A percentile compares a stretch with the other conserved stretches of the same genome.
Evolutionary conservation across 441 rosid genomes (phyloP).

Genomic region (Pelargonium australe): DNA sequence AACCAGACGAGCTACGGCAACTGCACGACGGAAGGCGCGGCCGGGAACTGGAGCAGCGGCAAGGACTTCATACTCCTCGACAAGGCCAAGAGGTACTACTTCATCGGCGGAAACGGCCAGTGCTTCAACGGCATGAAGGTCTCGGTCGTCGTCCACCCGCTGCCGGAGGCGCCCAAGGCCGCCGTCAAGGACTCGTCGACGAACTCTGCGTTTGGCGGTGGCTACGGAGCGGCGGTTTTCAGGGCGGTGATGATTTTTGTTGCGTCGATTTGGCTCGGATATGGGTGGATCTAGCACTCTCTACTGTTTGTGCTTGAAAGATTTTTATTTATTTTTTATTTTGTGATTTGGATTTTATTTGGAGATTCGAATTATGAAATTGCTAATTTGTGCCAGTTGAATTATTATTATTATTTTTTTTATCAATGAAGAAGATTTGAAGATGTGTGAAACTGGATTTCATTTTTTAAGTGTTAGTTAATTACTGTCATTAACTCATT

Average conservation of each 20-base stretch:
- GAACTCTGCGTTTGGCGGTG: constrained; percentile 22
- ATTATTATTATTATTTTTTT: too few relatives aligned
- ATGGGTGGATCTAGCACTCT: too few relatives aligned
- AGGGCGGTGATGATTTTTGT: constrained; percentile 16
- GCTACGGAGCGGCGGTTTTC: constrained; percentile 24
- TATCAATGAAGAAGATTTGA: too few relatives aligned
- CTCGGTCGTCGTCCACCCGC: constrained; percentile 46
- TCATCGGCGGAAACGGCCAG: constrained; percentile 57
- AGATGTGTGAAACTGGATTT: too few relatives aligned
- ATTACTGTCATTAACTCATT: too few relatives aligned
- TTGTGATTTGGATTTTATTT: too few relatives aligned
- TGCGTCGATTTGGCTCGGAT: too few relatives aligned
- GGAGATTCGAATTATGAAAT: too few relatives aligned
- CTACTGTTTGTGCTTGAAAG: too few relatives aligned
- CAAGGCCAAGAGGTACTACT: constrained; percentile 55
- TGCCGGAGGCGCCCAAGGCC: constrained; percentile 39
- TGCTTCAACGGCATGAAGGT: constrained; percentile 72
- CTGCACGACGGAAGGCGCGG: constrained; percentile 66
- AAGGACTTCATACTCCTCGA: constrained; percentile 56
- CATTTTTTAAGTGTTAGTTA: too few relatives aligned
- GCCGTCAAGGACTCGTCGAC: constrained; percentile 21
- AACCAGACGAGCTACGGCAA: constrained; percentile 71
- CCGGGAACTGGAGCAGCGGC: constrained; percentile 65
- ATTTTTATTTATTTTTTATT: too few relatives aligned
- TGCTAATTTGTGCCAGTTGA: too few relatives aligned